Conservation (phyloP, 768 basidiomycete species). For the Botryobasidium botryosum region DNA sequence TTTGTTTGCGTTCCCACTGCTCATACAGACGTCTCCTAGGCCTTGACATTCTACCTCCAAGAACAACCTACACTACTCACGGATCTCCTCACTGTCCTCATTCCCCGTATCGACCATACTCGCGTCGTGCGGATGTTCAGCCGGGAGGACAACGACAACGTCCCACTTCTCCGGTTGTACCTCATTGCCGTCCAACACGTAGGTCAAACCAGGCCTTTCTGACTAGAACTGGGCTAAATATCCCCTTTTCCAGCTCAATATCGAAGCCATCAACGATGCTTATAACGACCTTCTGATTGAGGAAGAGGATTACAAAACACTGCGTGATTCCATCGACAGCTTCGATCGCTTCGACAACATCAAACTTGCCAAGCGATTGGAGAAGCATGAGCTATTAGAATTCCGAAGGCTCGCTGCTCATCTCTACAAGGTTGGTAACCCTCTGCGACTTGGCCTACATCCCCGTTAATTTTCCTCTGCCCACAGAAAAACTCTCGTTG, state of each 20-base stretch:
- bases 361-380: conserved; percentile 65
- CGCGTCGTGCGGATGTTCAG: conserved; percentile 91
- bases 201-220: conserved; percentile 16
- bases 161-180: conserved; percentile 89
- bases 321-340: conserved; percentile 94
- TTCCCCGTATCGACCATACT: conserved; percentile 85
- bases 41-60: conserved; percentile 83
- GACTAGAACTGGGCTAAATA: background rate
- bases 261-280: conserved; percentile 94
- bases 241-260: conserved; percentile 48
- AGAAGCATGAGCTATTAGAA: conserved; percentile 82
- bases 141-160: conserved; percentile 70
- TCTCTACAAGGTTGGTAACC: conserved; percentile 61
- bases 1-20: background rate
- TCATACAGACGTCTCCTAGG: conserved; percentile 17
- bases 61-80: conserved; percentile 88
- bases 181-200: conserved; percentile 94
- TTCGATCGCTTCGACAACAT: conserved; percentile 97
- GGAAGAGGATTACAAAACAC: conserved; percentile 96
- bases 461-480: conserved; percentile 2
- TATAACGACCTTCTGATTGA: conserved; percentile 98
- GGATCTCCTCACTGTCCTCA: conserved; percentile 81
- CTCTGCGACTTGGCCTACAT: background rate
- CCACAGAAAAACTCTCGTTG: conserved; percentile 87
- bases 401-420: conserved; percentile 91